Evolutionary conservation across 164 flowering plant species (phyloP).

Genomic region (Piper betle): DNA sequence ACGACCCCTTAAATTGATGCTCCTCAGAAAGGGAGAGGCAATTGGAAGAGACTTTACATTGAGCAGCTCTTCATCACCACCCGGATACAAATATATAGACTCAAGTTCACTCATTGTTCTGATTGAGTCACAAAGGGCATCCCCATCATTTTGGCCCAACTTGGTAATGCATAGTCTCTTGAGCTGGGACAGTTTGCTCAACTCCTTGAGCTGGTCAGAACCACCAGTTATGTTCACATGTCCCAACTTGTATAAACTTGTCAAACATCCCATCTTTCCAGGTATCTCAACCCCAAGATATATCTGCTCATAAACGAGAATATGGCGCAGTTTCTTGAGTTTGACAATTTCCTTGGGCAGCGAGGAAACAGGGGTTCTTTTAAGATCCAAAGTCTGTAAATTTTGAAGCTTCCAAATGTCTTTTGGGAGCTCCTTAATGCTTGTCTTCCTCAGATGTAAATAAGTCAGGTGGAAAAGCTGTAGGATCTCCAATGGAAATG

Average conservation of each 20-base stretch:
- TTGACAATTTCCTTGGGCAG: neutral
- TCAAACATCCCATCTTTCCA: neutral
- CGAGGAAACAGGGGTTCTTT: neutral
- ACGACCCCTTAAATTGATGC: neutral
- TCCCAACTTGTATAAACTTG: neutral
- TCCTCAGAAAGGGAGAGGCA: neutral
- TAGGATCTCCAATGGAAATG: slow-evolving; percentile 13
- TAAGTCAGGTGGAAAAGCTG: slow-evolving; percentile 22
- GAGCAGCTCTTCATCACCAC: neutral
- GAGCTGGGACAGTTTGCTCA: neutral
- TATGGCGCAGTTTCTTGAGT: neutral
- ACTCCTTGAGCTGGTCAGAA: neutral
- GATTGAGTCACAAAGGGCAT: neutral
- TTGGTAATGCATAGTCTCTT: neutral
- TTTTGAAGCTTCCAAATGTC: neutral
- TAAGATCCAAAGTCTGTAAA: neutral
- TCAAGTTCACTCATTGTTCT: neutral
- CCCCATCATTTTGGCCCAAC: neutral
- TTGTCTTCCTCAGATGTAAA: slow-evolving; percentile 22
- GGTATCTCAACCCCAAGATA: neutral
- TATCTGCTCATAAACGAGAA: neutral
- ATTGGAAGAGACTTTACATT: neutral
- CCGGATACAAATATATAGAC: neutral
- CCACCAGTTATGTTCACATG: neutral
- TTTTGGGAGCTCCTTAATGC: slow-evolving; percentile 22